Evolutionary conservation across 2,329 filamentous ascomycete genomes (phyloP), one percentile per base, ranked within the genome.

Genomic region (Graphiopsis chlorocephala): DNA sequence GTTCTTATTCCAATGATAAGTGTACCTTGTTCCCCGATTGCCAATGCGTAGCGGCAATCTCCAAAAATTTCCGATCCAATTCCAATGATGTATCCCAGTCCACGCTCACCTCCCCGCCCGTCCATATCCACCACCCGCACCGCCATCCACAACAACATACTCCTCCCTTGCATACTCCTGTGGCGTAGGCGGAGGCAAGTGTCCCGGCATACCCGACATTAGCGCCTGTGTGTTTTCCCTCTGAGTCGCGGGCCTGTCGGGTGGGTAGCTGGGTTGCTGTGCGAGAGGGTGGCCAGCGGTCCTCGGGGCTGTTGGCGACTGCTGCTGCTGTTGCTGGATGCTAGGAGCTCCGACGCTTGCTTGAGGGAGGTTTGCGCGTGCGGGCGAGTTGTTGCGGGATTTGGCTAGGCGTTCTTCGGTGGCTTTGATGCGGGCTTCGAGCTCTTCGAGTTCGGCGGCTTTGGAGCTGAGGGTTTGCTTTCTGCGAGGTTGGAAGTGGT

Each of bases 351-450:
- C 65, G 67, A 69, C 60, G 68, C 60, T 66, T 35, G 65, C 35
- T 64, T 45, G 38, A 3, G 38, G 38, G n/a, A 45, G n/a, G 50
- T 53, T 53, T n/a, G 29, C 17, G 25, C 68, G 68, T 11, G 72
- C 66, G 2, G 73, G 72, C 23, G 73, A 73, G 55, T 65, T 68
- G 59, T 67, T 67, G 62, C 68, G 69, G 55, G 68, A 73, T 48
- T 75, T 71, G 17, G 74, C 74, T 52, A 98, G 84, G 52, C 90
- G 89, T 71, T 90, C 85, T 79, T 97, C 93, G 79, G 95, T 92
- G 73, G 93, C 92, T 71, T 88, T 89, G 72, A 98, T 87, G 71
- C 88, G 89, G 61, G 88, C 88, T 79, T 97, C 92, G 73, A 98
- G 88, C 64, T 89, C 88, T 78, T 96, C 89, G 70, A 98, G 89